These are phyloP conservation scores for Rugonectria rugulosa DNA, from an alignment of 2,329 filamentous ascomycete genomes.

Conservation along the genomic window DNA sequence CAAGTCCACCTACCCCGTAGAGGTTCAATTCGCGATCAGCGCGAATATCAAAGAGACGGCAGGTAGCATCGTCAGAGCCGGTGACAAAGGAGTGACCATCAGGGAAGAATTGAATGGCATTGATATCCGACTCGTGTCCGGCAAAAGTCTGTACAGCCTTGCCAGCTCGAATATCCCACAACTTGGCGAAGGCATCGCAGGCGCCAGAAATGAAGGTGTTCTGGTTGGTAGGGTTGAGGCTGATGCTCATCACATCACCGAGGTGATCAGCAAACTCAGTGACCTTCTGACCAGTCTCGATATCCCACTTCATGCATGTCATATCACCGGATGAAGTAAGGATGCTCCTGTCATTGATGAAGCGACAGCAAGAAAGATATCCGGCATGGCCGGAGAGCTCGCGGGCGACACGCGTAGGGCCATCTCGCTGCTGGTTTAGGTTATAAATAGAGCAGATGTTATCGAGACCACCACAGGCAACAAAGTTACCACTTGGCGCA, in stretches of 20 bases:
- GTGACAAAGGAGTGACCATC: slow-evolving; percentile 98
- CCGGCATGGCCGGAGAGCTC: slow-evolving; percentile 97
- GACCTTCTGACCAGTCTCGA: slow-evolving; percentile 95
- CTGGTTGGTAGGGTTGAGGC: slow-evolving; percentile 98
- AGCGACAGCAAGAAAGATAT: slow-evolving; percentile 97
- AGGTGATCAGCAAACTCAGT: slow-evolving; percentile 98
- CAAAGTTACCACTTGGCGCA: slow-evolving; percentile 96
- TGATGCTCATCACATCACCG: slow-evolving; percentile 99
- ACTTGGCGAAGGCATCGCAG: slow-evolving; percentile 96
- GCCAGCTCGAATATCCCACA: slow-evolving; percentile 98
- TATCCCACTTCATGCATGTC: slow-evolving; percentile 99
- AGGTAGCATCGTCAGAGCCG: slow-evolving; percentile 96
- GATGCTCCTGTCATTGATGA: slow-evolving; percentile 98
- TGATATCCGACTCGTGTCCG: slow-evolving; percentile 98
- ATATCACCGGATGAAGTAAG: slow-evolving; percentile 98
- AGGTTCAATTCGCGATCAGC: slow-evolving; percentile 82
- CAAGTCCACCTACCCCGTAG: slow-evolving; percentile 64
- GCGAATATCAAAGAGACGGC: slow-evolving; percentile 96
- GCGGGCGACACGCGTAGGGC: slow-evolving; percentile 93
- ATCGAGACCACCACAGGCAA: slow-evolving; percentile 97
- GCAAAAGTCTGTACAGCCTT: slow-evolving; percentile 99
- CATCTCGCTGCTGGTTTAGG: slow-evolving; percentile 90
- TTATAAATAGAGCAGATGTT: slow-evolving; percentile 99
- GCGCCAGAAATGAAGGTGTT: slow-evolving; percentile 99
- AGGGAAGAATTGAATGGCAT: slow-evolving; percentile 99